Evolutionary conservation across 345 rosid species (phyloP), one percentile per base, ranked within the genome.

Genomic region (Carallia pectinifolia): DNA sequence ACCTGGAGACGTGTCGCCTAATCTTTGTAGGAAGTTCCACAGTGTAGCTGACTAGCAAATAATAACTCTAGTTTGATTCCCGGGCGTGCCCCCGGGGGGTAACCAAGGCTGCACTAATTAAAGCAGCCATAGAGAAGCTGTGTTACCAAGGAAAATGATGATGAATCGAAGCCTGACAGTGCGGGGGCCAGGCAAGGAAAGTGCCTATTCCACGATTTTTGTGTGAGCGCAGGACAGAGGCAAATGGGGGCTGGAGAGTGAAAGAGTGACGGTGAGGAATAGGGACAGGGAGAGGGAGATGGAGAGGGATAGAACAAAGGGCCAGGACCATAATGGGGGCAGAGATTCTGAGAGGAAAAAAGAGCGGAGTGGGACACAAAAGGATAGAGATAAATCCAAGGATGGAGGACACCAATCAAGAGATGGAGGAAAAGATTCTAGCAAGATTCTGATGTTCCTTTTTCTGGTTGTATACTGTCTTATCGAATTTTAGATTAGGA

Each of bases 331-430:
- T 64, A 87, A 90, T 47, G 84, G 93, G 76, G 87, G 85, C 66
- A 85, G 93, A 76, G 95, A 85, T 74, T 86, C 90, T 9, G 96
- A 87, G 58, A 76, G 89, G 81, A 96, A 93, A 71, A 79, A 92
- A 64, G 97, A 86, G 18, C 78, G 85, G 31, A 86, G 81, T 19
- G 90, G 86, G 60, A 61, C 73, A 4, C 81, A 86, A 66, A 85
- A 86, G 76, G 92, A 84, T 47, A 82, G 89, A 74, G 91, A 86
- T 67, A 88, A 75, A 82, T 67, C 60, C n/a, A 89, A 82, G 84
- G 98, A 85, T 71, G 80, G 84, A 61, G 72, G 85, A 67, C 89
- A 84, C 68, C 89, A 84, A 58, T 84, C 89, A 15, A 88, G 83
- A 78, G 97, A 91, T 33, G 80, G 89, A 77, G 64, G 76, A 37